phyloP scores from a whole-genome alignment of 805 yeast species.

The Candida sanyiensis region DNA sequence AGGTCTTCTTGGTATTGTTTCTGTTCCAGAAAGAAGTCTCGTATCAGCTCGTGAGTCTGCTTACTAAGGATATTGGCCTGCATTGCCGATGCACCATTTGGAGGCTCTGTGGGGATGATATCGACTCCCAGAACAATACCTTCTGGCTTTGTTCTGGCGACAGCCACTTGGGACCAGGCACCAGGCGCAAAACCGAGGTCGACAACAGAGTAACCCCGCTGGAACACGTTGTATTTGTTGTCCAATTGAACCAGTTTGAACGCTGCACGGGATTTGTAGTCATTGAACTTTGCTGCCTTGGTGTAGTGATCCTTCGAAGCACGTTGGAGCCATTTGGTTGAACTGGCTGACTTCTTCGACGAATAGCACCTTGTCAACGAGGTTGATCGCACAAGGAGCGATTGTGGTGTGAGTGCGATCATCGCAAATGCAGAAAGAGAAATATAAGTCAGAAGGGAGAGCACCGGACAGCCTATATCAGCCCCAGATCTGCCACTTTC shows the following conservation, averaged over 20 bases:
- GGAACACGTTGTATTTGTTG: constrained; percentile 53
- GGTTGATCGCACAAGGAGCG: constrained; percentile 4
- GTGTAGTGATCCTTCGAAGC: constrained; percentile 62
- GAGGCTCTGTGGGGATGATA: constrained; percentile 72
- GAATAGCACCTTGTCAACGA: constrained; percentile 13
- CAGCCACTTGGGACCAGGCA: constrained; percentile 87
- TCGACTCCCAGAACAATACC: constrained; percentile 78
- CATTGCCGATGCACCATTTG: constrained; percentile 68
- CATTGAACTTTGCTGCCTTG: constrained; percentile 55
- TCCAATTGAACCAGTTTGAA: constrained; percentile 78
- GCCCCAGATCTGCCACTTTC: too few species aligned
- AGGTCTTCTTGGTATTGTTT: constrained; percentile 7
- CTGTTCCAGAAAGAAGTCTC: constrained; percentile 38
- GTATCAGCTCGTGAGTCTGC: constrained; percentile 52
- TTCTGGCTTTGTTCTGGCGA: constrained; percentile 40
- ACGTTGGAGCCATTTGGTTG: constrained; percentile 70
- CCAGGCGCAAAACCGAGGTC: constrained; percentile 95
- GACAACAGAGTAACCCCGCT: constrained; percentile 53
- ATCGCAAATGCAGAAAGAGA: too few species aligned
- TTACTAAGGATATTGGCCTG: constrained; percentile 84
- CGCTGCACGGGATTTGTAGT: constrained; percentile 83
- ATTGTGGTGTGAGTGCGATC: not conserved
- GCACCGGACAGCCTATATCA: too few species aligned
- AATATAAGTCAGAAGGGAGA: too few species aligned
- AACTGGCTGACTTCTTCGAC: constrained; percentile 40